Base-by-base conservation (phyloP, 2,329 filamentous ascomycete species). In the Hymenoscyphus salicellus region DNA sequence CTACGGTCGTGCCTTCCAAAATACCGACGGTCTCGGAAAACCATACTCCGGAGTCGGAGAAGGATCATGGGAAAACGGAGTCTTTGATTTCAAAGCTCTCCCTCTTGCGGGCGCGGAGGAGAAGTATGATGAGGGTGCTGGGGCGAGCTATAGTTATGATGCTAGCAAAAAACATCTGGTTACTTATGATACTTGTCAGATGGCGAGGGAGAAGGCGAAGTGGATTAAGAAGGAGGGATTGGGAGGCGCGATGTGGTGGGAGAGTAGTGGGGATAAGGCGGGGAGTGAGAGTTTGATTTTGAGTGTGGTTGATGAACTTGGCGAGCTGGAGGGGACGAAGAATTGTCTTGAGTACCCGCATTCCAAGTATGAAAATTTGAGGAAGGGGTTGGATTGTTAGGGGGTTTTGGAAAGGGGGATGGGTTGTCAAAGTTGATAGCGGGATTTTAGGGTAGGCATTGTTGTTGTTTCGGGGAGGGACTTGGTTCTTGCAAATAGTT, bases 231-330 rank as follows among this genome's bases (percentile, higher is more conserved):
- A 84, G 23, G 79, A 83, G 55, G 81, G 85, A 0, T 83, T 97
- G 0, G 93, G 93, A 1, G 94, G 94, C 20, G 92, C 85, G n/a
- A 97, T 98, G 93, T 98, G 92, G 92, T 75, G 86, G 55, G 93
- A 97, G 79, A 91, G 87, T 72, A 94, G 89, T 72, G 88, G 86
- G 0, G 94, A 97, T 75, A 88, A 87, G 74, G 74, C 77, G 2
- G 87, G 86, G 0, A 79, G 82, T 0, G 81, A 83, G 61, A 94
- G 91, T 71, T 75, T 97, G 73, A 92, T 93, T 63, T 79, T 77
- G 6, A 87, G 83, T 16, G 86, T 89, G 17, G 85, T 90, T 0
- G 79, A 84, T 36, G 79, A 77, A 0, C 76, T 91, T 11, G 88
- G 3, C 76, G 72, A 1, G 84, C 77, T 92, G 38, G 80, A 86